Evolutionary conservation across 129 eudicot genomes (phyloP), one percentile per base, ranked within the genome.

Genomic region (Deinandra increscens): DNA sequence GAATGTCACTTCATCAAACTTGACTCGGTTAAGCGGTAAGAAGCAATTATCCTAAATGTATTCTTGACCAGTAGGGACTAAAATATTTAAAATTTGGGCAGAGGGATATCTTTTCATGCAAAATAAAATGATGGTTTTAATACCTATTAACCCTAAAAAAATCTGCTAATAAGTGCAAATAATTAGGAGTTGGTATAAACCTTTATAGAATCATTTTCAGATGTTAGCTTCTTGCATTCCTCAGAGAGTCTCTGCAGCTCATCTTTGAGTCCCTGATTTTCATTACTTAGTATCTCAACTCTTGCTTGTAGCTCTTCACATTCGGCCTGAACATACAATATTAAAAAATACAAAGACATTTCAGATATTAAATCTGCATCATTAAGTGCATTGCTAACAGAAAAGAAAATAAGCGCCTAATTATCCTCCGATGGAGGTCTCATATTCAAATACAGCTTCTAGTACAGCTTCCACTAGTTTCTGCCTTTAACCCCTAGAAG

Each of bases 231-330:
- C 81, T 82, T 78, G 49, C 96, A 91, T 77, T 88, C 97, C 71
- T 78, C 84, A 0, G 96, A 83, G 49, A 91, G 82, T 66, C 84
- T 88, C 60, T 70, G 81, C 75, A 91, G 75, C 70, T 88, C 98
- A 34, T 84, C 89, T 43, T 77, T 86, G 71, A 88, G 94, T 3
- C 67, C 33, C 48, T 72, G 82, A 37, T 88, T 91, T 67, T 86
- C 98, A 50, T 63, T 79, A 39, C 18, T 86, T 49, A 91, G 75
- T n/a, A 66, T 11, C 71, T 88, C 94, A 22, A 91, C 97, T 81
- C 83, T 80, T 43, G 69, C 83, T 68, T 91, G 97, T 69, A 91
- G 83, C 78, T 91, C 97, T 81, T 91, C 98, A 67, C 98, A 88
- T 81, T 91, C 98, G 0, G 95, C 96, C 96, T 88, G 79, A 18